Base-by-base conservation (phyloP, 345 rosid species). In the Corchorus olitorius region DNA sequence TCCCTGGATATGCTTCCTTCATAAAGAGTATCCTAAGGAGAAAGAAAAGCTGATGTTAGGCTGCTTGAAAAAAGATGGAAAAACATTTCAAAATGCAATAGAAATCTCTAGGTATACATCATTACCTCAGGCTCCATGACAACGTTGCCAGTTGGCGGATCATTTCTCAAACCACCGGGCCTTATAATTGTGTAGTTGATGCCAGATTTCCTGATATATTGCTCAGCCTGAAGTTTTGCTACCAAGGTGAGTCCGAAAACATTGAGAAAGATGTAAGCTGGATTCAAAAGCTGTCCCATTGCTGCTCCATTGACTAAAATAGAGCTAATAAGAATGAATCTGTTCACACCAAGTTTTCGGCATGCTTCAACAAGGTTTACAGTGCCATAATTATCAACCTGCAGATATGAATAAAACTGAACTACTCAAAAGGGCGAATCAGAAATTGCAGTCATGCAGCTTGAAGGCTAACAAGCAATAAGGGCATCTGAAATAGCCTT, bases 141-240 rank as follows among this genome's bases (percentile, higher is more conserved):
- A 8, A 93, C 77, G 65, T 91, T 94, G 73, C 97, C 97, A 0
- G 91, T 49, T 4, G 97, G 95, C 2, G 94, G 94, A 41, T 94
- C 97, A 59, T 91, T 94, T 79, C 80, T 90, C 79, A 94, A 82
- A 20, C 97, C 97, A 56, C 97, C 98, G 0, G 98, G 97, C 77
- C 98, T 88, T 20, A 92, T 79, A 14, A 94, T 92, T 0, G 98
- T 92, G 83, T 94, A 92, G 84, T 90, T 84, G 60, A 94, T 89
- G 41, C 97, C 97, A 0, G 95, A 93, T 64, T 75, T 90, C 82
- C 88, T 86, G 72, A 94, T 86, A 72, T 89, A 84, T 60, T 86
- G 84, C 91, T 93, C 98, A 3, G 96, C 99, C 81, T 94, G 97
- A 78, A 93, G 99, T 92, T 94, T 94, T 0, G 98, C 98, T 33